Conservation (phyloP, 2,329 filamentous ascomycete species). For the Xylaria digitata region DNA sequence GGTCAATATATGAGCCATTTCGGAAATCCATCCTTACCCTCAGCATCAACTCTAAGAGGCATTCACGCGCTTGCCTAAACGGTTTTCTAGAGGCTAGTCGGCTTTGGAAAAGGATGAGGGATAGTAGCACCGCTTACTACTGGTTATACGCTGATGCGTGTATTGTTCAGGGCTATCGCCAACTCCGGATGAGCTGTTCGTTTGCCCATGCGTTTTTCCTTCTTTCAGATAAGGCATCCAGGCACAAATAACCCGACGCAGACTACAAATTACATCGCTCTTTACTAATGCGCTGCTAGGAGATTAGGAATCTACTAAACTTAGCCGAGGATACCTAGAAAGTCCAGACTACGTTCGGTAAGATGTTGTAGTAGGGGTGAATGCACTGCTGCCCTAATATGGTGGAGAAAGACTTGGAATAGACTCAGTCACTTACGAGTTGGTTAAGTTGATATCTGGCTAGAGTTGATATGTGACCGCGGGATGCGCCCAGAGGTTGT, state of each 20-base stretch:
- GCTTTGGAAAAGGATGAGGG: no score
- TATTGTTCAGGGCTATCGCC: not conserved
- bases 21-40: no score
- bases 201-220: slow-evolving; percentile 45
- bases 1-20: no score
- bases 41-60: no score
- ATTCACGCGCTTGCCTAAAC: no score
- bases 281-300: slow-evolving; percentile 57
- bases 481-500: not conserved
- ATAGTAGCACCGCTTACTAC: no score
- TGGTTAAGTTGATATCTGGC: not conserved
- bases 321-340: slow-evolving; percentile 67
- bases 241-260: slow-evolving; percentile 66
- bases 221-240: slow-evolving; percentile 61
- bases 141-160: not conserved
- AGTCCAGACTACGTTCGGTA: slow-evolving; percentile 57
- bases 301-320: slow-evolving; percentile 65
- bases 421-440: no score
- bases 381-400: not conserved
- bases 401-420: not conserved
- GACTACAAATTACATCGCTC: slow-evolving; percentile 47
- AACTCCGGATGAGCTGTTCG: not conserved
- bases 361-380: not conserved
- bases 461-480: slow-evolving; percentile 14
- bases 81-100: no score